phyloP scores from a whole-genome alignment of 257 asterid species.

The Perilla frutescens region DNA sequence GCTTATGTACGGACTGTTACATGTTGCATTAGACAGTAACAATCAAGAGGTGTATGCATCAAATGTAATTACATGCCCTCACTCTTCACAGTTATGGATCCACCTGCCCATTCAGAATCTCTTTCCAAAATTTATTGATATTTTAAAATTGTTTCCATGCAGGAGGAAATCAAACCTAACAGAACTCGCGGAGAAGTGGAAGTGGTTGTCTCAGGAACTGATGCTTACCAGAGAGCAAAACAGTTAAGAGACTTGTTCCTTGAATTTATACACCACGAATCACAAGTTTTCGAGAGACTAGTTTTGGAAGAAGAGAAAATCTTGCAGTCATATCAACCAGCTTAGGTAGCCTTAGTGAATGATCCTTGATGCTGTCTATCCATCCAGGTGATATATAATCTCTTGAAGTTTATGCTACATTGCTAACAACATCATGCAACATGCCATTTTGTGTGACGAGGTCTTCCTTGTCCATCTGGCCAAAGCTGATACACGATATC shows the following conservation, averaged over 20 bases:
- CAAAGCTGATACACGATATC: not conserved
- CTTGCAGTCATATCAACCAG: slow-evolving; percentile 16
- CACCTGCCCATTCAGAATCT: not conserved
- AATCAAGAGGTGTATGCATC: slow-evolving; percentile 2
- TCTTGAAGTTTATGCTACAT: not conserved
- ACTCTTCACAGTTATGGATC: not conserved
- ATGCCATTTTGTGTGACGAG: not conserved
- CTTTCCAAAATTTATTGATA: slow-evolving; percentile 7
- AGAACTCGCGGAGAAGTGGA: slow-evolving; percentile 29
- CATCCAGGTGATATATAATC: slow-evolving; percentile 14
- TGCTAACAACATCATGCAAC: not conserved
- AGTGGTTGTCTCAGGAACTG: slow-evolving; percentile 37
- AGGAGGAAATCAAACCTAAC: slow-evolving; percentile 28
- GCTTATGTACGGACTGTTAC: slow-evolving; percentile 3
- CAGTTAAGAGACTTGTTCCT: slow-evolving; percentile 28
- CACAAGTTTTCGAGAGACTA: slow-evolving; percentile 30
- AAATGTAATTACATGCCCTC: slow-evolving; percentile 6
- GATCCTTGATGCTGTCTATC: slow-evolving; percentile 4
- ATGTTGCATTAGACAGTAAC: slow-evolving; percentile 9
- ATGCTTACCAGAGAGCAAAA: slow-evolving; percentile 39
- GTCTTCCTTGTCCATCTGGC: slow-evolving; percentile 15
- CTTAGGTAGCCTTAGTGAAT: slow-evolving; percentile 20
- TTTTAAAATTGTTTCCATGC: slow-evolving; percentile 20
- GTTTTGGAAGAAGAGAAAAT: slow-evolving; percentile 35
- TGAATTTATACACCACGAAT: slow-evolving; percentile 35